phyloP scores from a whole-genome alignment of 2,329 filamentous ascomycete genomes.

The Penicillium sp. region DNA sequence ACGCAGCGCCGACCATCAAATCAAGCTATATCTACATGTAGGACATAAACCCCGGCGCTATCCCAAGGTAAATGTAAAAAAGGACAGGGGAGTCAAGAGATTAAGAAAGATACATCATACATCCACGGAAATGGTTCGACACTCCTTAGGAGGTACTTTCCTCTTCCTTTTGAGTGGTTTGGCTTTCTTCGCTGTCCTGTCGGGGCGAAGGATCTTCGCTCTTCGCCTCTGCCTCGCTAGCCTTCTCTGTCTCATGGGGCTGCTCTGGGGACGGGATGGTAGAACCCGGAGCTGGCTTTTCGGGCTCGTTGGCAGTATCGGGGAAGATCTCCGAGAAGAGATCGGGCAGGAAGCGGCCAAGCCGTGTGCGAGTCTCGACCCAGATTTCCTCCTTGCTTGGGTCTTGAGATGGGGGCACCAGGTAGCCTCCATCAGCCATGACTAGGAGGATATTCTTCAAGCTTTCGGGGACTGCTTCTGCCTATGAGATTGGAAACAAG shows the following conservation, averaged over 20 bases:
- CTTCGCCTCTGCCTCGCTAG: slow-evolving; percentile 11
- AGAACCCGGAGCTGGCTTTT: slow-evolving; percentile 15
- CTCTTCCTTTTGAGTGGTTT: not conserved
- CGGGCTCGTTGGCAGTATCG: slow-evolving; percentile 17
- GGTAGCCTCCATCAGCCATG: slow-evolving; percentile 80
- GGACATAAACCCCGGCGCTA: slow-evolving; percentile 6
- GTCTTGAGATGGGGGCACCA: slow-evolving; percentile 58
- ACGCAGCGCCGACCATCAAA: slow-evolving; percentile 3
- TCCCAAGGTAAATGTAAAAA: slow-evolving; percentile 15
- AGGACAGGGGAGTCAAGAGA: not conserved
- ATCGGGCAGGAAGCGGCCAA: slow-evolving; percentile 53
- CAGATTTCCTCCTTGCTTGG: slow-evolving; percentile 48
- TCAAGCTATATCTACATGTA: slow-evolving; percentile 17
- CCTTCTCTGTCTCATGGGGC: slow-evolving; percentile 13
- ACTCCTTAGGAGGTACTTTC: slow-evolving; percentile 3
- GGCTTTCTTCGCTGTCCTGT: slow-evolving; percentile 1
- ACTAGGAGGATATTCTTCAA: slow-evolving; percentile 93
- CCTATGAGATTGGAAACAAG: slow-evolving; percentile 42
- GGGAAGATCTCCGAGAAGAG: slow-evolving; percentile 54
- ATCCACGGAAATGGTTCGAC: not conserved
- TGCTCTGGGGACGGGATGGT: slow-evolving; percentile 16
- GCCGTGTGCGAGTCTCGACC: slow-evolving; percentile 52
- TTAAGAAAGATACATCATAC: slow-evolving; percentile 1
- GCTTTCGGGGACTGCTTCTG: slow-evolving; percentile 90
- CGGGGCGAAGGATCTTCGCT: slow-evolving; percentile 6